phyloP scores from a whole-genome alignment of 306 rosid genomes.

The Boehmeria nivea region DNA sequence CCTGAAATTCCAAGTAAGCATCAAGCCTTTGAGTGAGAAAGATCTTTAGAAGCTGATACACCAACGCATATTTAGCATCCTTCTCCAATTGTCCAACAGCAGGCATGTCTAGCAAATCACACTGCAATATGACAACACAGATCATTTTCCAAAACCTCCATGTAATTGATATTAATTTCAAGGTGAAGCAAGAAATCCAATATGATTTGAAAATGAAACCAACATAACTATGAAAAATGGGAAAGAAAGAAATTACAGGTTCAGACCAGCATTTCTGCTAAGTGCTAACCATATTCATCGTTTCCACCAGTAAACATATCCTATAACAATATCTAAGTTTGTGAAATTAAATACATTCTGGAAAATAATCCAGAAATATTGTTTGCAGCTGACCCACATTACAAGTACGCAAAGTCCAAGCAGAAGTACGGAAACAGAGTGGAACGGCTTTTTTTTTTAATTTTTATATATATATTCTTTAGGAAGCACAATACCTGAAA shows the following conservation, averaged over 20 bases:
- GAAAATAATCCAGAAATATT: too few relatives aligned
- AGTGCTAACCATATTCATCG: too few relatives aligned
- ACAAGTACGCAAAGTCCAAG: not conserved
- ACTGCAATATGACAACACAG: constrained; percentile 38
- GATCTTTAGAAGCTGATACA: constrained; percentile 78
- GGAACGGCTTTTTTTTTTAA: too few relatives aligned
- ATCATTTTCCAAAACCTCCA: constrained; percentile 3
- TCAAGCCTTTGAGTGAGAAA: constrained; percentile 80
- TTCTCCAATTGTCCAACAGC: constrained; percentile 86
- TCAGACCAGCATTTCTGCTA: too few relatives aligned
- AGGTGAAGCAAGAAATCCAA: too few relatives aligned
- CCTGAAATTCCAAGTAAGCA: constrained; percentile 70
- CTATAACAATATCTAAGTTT: too few relatives aligned
- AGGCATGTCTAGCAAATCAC: constrained; percentile 78
- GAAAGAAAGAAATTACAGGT: not conserved
- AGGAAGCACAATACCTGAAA: constrained; percentile 86
- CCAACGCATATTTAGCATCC: constrained; percentile 64
- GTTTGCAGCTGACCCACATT: too few relatives aligned
- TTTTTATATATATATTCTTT: too few relatives aligned
- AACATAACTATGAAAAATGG: too few relatives aligned
- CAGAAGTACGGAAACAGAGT: not conserved
- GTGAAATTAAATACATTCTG: too few relatives aligned
- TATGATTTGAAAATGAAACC: too few relatives aligned
- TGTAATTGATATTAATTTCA: not conserved
- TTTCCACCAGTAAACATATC: too few relatives aligned